phyloP scores from a whole-genome alignment of 768 basidiomycete genomes.

The Leccinum incarnatum region DNA sequence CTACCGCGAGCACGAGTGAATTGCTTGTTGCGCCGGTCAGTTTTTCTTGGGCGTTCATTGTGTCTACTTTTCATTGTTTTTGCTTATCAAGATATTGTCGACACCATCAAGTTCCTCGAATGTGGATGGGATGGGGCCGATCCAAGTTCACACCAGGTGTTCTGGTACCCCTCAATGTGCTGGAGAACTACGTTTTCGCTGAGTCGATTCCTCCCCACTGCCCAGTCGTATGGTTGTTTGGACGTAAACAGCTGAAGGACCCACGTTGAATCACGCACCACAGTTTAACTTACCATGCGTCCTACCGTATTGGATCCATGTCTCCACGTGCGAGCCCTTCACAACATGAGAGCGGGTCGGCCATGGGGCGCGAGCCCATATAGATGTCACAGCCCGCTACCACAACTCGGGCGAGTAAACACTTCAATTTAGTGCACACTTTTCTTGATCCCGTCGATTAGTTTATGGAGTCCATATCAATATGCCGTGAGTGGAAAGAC shows the following conservation, averaged over 20 bases:
- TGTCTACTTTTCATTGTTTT: background rate
- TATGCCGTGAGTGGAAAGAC: too few species aligned
- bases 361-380: slow-evolving; percentile 98
- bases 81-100: slow-evolving; percentile 52
- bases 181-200: slow-evolving; percentile 77
- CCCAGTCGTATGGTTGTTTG: background rate
- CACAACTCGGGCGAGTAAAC: slow-evolving; percentile 74
- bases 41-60: background rate
- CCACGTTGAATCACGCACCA: slow-evolving; percentile 89
- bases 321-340: slow-evolving; percentile 76
- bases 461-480: slow-evolving; percentile 81
- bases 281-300: slow-evolving; percentile 63
- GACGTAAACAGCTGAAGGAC: slow-evolving; percentile 47
- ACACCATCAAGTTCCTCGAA: slow-evolving; percentile 81
- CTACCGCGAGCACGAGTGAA: slow-evolving; percentile 77
- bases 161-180: slow-evolving; percentile 73
- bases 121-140: slow-evolving; percentile 78
- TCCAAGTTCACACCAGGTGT: slow-evolving; percentile 91
- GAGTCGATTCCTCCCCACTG: background rate
- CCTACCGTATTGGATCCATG: slow-evolving; percentile 70
- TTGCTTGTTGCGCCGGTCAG: slow-evolving; percentile 54
- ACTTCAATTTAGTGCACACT: background rate
- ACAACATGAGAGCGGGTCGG: slow-evolving; percentile 34
- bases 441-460: slow-evolving; percentile 24
- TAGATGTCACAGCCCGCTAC: slow-evolving; percentile 99